Evolutionary conservation across 176 grass and related monocot genomes (phyloP).

Genomic region (Oryza glaberrima): DNA sequence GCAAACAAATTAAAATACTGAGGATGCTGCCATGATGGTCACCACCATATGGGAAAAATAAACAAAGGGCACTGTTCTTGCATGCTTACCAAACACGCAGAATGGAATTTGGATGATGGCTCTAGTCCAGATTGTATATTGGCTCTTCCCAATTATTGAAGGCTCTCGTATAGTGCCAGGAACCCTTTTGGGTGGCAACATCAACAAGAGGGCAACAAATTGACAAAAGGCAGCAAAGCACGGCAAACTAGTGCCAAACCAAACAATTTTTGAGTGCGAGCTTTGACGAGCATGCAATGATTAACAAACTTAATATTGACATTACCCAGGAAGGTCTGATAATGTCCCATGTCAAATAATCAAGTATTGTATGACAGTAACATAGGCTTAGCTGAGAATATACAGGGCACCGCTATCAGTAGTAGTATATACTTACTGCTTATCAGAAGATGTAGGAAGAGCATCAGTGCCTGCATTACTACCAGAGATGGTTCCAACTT

Average conservation of each 20-base stretch:
- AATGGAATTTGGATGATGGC: background rate
- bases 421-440: background rate
- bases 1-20: background rate
- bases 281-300: constrained; percentile 5
- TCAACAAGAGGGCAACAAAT: background rate
- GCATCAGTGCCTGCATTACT: background rate
- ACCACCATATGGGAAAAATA: background rate
- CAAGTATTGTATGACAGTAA: background rate
- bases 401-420: background rate
- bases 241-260: background rate
- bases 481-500: background rate
- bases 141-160: constrained; percentile 11
- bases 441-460: background rate
- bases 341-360: background rate
- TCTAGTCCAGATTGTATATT: background rate
- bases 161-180: background rate
- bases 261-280: background rate
- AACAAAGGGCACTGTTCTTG: background rate
- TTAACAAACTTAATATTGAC: constrained; percentile 2
- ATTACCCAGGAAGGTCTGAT: background rate
- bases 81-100: constrained; percentile 22
- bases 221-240: background rate
- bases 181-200: constrained; percentile 29
- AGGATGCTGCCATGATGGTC: background rate
- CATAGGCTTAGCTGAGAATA: background rate